phyloP scores from a whole-genome alignment of 2,329 filamentous ascomycete genomes.

The Rhynchosporium agropyri region DNA sequence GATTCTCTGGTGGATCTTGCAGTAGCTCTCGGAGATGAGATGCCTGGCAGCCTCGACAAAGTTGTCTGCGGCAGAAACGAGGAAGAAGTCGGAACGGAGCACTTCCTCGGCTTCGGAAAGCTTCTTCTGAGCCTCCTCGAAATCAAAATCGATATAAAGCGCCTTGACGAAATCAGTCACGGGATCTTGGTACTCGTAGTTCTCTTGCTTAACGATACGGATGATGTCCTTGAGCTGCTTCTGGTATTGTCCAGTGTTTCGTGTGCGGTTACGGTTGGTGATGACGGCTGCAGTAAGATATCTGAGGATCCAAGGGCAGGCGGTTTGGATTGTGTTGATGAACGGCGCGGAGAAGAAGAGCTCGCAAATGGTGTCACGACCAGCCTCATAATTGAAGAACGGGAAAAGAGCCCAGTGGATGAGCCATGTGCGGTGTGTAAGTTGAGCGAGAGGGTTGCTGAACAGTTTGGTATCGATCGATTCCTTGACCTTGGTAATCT shows the following conservation, averaged over 20 bases:
- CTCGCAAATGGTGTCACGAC: slow-evolving; percentile 88
- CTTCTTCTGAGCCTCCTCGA: slow-evolving; percentile 92
- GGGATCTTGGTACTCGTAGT: slow-evolving; percentile 95
- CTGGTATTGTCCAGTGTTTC: slow-evolving; percentile 87
- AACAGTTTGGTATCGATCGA: slow-evolving; percentile 92
- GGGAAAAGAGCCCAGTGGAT: slow-evolving; percentile 99
- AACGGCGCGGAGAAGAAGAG: slow-evolving; percentile 96
- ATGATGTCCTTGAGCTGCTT: slow-evolving; percentile 98
- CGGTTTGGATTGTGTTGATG: slow-evolving; percentile 99
- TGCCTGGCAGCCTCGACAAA: slow-evolving; percentile 95
- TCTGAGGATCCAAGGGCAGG: slow-evolving; percentile 93
- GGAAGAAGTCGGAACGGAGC: slow-evolving; percentile 92
- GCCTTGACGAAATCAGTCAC: slow-evolving; percentile 96
- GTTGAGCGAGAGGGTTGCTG: slow-evolving; percentile 93
- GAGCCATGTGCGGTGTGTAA: slow-evolving; percentile 95
- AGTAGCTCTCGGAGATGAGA: slow-evolving; percentile 98
- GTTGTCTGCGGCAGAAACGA: slow-evolving; percentile 77
- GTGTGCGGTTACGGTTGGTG: slow-evolving; percentile 78
- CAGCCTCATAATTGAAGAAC: slow-evolving; percentile 95
- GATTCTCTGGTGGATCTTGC: slow-evolving; percentile 99
- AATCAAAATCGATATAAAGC: slow-evolving; percentile 93
- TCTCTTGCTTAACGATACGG: slow-evolving; percentile 93
- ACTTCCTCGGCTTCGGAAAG: slow-evolving; percentile 88
- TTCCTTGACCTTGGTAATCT: slow-evolving; percentile 88
- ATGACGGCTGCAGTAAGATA: slow-evolving; percentile 95